Base-by-base conservation (phyloP, 1,139 yeast genomes). In the Wickerhamomyces sp. region DNA sequence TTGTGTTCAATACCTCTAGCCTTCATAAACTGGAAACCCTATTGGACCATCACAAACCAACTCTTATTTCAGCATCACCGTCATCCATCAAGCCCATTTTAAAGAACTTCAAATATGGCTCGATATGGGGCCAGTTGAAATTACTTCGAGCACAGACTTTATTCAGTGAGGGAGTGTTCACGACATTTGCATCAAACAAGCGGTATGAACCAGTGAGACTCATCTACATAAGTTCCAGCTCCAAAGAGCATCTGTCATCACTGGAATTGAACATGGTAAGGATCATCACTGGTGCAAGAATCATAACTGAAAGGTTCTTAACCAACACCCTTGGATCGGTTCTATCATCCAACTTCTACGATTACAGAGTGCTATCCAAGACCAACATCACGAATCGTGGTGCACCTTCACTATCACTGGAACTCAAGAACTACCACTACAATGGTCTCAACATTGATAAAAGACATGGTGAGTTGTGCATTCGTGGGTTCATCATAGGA, bases 401-500 rank as follows among this genome's bases (percentile, higher is more conserved):
- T 5, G 47, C 67, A 2, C 31, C 64, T 7, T 54, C 64, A 2
- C 55, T 63, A 3, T 49, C 64, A n/a, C 33, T 65, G 26, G 70
- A 65, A 35, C 60, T 62, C 7, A 65, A 65, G 44, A 42, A 65
- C 17, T 65, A 76, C 32, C 73, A 75, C 50, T 57, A 76, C 13
- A 31, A 62, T 7, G 56, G 60, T 3, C 48, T 61, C 1, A 55
- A 60, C 12, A 64, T 67, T 20, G 63, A 57, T 1, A 63, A 63
- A 28, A 60, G 63, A 35, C 60, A 60, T 29, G 89, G 89, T 3
- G 69, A 68, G 52, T 54, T 83, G 4, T 65, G 70, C 49, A 64
- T 78, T 2, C 65, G 92, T 43, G 94, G 92, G 0, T 83, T 81
- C 55, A 76, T 73, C 37, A 70, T 83, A 28, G 90, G 90, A 0